These are phyloP conservation scores for Eucalyptus dawsonii DNA, from an alignment of 345 rosid genomes.

Conservation along the genomic window DNA sequence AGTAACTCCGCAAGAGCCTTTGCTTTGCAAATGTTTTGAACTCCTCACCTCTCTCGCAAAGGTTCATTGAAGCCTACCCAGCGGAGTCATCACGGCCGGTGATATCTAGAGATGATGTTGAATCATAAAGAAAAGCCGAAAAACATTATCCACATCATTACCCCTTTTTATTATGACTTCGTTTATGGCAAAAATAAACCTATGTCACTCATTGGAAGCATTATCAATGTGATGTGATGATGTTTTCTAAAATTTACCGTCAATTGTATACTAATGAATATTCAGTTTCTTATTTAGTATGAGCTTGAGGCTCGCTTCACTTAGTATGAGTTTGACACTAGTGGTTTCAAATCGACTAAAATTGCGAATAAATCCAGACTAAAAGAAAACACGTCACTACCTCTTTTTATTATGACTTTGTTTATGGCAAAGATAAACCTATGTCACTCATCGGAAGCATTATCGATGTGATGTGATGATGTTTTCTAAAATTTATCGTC, in stretches of 20 bases:
- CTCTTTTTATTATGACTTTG: not conserved
- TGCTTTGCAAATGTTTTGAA: too few relatives aligned
- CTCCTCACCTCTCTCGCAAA: too few relatives aligned
- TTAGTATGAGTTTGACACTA: too few relatives aligned
- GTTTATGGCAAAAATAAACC: not conserved
- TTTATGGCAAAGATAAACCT: not conserved
- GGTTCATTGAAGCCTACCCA: too few relatives aligned
- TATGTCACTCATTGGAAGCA: not conserved
- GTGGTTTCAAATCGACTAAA: not conserved
- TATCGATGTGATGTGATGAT: not conserved
- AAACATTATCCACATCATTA: not conserved
- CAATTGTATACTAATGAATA: not conserved
- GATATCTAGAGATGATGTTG: not conserved
- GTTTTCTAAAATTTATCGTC: not conserved
- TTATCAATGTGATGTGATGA: not conserved
- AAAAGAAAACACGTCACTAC: not conserved
- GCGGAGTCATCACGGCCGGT: too few relatives aligned
- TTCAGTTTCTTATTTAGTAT: not conserved
- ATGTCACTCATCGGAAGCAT: not conserved
- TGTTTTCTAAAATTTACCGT: not conserved
- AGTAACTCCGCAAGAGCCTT: too few relatives aligned
- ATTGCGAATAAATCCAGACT: not conserved
- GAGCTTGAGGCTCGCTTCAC: not conserved
- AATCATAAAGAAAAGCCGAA: not conserved
- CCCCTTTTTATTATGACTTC: not conserved